phyloP scores from a whole-genome alignment of 441 rosid genomes.

The Geranium incanum region DNA sequence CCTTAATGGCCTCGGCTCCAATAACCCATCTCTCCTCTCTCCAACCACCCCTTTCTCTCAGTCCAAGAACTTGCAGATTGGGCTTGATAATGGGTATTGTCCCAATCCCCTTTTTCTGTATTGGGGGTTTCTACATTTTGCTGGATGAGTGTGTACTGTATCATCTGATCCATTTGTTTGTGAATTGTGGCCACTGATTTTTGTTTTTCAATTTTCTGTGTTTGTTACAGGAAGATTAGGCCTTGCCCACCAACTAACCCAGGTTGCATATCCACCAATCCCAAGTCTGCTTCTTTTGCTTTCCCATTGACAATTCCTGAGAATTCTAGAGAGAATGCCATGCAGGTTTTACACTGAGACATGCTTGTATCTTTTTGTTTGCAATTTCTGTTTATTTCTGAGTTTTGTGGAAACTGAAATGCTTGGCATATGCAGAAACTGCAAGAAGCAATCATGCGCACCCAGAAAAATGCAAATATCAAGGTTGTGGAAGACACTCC shows the following conservation, averaged over 20 bases:
- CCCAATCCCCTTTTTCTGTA: background rate
- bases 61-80: constrained; percentile 60
- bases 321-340: constrained; percentile 34
- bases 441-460: constrained; percentile 55
- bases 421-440: constrained; percentile 38
- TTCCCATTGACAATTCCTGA: constrained; percentile 69
- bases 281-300: constrained; percentile 65
- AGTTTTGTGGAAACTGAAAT: background rate
- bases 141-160: too few species aligned
- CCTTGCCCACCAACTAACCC: constrained; percentile 88
- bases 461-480: constrained; percentile 63
- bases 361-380: background rate
- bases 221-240: constrained; percentile 49
- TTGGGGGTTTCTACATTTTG: too few species aligned
- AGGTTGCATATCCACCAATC: constrained; percentile 77
- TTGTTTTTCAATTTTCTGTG: background rate
- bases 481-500: constrained; percentile 55
- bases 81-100: constrained; percentile 59
- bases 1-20: constrained; percentile 33
- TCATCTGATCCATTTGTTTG: background rate
- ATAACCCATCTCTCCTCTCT: constrained; percentile 32
- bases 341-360: constrained; percentile 37
- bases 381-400: constrained; percentile 2
- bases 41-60: constrained; percentile 80
- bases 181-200: background rate